Evolutionary conservation across 1,139 yeast genomes (phyloP).

Genomic region (Blastobotrys serpentis): DNA sequence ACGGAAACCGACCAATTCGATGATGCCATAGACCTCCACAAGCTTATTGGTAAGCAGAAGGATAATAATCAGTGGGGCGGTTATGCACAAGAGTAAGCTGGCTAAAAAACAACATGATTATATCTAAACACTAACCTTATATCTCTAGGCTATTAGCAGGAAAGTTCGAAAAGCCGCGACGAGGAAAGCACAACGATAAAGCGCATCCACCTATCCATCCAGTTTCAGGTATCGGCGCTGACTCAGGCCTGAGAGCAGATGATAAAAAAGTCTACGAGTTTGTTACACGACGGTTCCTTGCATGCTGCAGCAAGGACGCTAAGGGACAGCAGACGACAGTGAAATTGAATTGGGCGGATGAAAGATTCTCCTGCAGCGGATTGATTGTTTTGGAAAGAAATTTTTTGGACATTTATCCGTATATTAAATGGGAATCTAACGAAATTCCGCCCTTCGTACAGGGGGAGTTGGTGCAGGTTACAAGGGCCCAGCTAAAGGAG

Average conservation of each 20-base stretch:
- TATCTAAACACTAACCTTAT: conserved; percentile 8
- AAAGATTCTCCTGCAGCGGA: conserved; percentile 68
- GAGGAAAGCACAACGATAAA: conserved; percentile 82
- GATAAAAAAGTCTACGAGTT: conserved; percentile 82
- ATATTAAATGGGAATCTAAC: conserved; percentile 72
- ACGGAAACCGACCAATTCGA: conserved; percentile 95
- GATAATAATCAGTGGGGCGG: conserved; percentile 49
- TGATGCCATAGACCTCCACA: conserved; percentile 62
- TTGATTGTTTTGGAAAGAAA: conserved; percentile 68
- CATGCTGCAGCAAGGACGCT: conserved; percentile 91
- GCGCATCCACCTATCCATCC: conserved; percentile 99
- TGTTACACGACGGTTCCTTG: conserved; percentile 81
- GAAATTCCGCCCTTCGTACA: conserved; percentile 63
- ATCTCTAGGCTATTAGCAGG: conserved; percentile 32
- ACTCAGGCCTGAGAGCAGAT: conserved; percentile 43
- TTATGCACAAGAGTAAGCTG: conserved; percentile 40
- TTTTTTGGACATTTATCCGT: conserved; percentile 76
- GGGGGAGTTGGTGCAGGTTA: conserved; percentile 56
- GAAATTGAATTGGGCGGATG: conserved; percentile 73
- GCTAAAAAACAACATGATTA: conserved; percentile 4
- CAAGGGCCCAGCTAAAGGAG: conserved; percentile 57
- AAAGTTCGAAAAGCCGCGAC: conserved; percentile 61
- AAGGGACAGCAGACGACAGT: conserved; percentile 68
- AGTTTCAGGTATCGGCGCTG: conserved; percentile 42
- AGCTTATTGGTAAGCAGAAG: conserved; percentile 59